These are phyloP conservation scores for Alternaria solani DNA, from an alignment of 2,329 filamentous ascomycete genomes.

Conservation along the genomic window DNA sequence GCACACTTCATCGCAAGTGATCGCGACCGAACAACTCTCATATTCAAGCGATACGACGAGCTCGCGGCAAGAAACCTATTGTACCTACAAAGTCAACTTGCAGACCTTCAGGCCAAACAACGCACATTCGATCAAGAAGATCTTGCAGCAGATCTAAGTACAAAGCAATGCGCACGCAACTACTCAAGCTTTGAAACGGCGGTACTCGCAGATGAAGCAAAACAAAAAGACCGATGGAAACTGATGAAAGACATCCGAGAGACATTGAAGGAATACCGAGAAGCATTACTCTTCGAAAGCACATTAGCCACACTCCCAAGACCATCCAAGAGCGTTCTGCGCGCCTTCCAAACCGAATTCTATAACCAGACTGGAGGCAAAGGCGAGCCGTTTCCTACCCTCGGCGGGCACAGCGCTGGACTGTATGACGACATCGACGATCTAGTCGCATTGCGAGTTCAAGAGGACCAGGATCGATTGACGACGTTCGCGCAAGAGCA, in stretches of 20 bases:
- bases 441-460: slow-evolving; percentile 34
- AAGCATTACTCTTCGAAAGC: slow-evolving; percentile 21
- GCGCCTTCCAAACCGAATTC: slow-evolving; percentile 12
- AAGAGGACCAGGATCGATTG: slow-evolving; percentile 34
- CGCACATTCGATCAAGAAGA: neutral
- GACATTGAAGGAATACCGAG: slow-evolving; percentile 14
- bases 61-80: neutral
- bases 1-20: slow-evolving; percentile 28
- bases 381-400: slow-evolving; percentile 10
- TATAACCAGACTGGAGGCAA: neutral
- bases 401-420: slow-evolving; percentile 12
- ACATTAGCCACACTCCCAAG: slow-evolving; percentile 14
- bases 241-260: slow-evolving; percentile 7
- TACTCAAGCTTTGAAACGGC: slow-evolving; percentile 4
- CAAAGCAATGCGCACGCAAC: slow-evolving; percentile 18
- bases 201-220: neutral
- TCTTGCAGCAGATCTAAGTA: neutral
- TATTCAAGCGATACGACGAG: slow-evolving; percentile 28
- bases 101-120: neutral
- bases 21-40: slow-evolving; percentile 17
- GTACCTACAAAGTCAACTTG: neutral
- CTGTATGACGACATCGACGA: slow-evolving; percentile 26
- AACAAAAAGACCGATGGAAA: neutral
- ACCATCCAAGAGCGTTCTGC: slow-evolving; percentile 10
- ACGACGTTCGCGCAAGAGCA: slow-evolving; percentile 40